Evolutionary conservation across 2,329 filamentous ascomycete genomes (phyloP), one percentile per base, ranked within the genome.

Genomic region (Blastomyces emzantsi): DNA sequence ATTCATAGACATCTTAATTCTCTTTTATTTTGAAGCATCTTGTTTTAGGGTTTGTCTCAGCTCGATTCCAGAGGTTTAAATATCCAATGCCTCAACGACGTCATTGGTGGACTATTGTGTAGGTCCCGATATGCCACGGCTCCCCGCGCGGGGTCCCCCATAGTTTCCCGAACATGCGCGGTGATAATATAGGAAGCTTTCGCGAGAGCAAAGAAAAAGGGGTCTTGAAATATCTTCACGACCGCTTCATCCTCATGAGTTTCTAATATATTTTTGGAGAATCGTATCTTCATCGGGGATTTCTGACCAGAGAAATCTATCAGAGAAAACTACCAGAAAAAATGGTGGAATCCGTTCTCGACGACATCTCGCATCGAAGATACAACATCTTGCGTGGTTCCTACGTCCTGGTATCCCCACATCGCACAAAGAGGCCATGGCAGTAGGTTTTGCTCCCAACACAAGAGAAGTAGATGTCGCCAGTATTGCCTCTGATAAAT

Each of bases 391-490:
- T 99, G 66, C 88, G 90, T 68, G 92, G 90, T 66, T 91, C 89
- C 66, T 96, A 92, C 89, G 84, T 99, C 65, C 84, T 99, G 47
- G 94, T 99, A 17, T 97, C 94, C 19, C 94, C 94, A 66, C 94
- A 99, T 77, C 83, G 94, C 63, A 97, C 92, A 62, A 97, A 97
- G 84, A 85, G 94, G 68, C 94, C 94, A 72, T 99, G 94, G 94
- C 94, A 97, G 90, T 96, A 81, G 84, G 90, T 81, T 13, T 15
- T 61, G 54, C 39, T 45, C 25, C 25, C 51, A 13, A 22, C 13
- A 28, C 51, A 28, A 45, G 17, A 7, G 33, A 51, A 17, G 13
- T 5, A 17, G 19, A 39, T n/a, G 25, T 8, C 17, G 11, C 28
- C 28, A 58, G 51, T 51, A 59, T 28, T 36, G 25, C 15, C 22